Conservation (phyloP, 2,329 filamentous ascomycete species). For the Aspergillus puulaauensis region DNA sequence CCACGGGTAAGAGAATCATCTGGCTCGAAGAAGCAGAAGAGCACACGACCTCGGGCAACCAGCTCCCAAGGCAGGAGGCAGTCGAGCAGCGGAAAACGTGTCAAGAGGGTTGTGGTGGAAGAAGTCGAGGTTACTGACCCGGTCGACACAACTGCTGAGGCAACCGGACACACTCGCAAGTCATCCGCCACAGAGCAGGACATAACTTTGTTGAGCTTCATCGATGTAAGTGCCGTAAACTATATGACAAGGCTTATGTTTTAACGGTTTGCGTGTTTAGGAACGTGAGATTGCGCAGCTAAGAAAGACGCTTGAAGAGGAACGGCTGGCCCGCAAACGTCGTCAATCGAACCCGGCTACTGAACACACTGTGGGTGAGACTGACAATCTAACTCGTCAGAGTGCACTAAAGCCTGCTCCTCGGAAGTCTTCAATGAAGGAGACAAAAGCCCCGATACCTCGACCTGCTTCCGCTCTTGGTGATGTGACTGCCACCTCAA, state of each 20-base stretch:
- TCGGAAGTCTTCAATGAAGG: conserved; percentile 58
- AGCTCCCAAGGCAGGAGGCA: conserved; percentile 27
- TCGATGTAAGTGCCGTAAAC: conserved; percentile 42
- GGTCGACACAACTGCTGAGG: conserved; percentile 25
- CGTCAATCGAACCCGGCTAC: conserved; percentile 32
- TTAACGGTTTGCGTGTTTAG: conserved; percentile 17
- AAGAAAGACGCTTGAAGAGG: conserved; percentile 56
- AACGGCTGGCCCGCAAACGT: conserved; percentile 47
- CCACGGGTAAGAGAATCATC: conserved; percentile 25
- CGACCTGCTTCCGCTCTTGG: conserved; percentile 36
- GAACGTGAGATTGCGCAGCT: conserved; percentile 53
- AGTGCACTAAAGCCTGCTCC: conserved; percentile 41
- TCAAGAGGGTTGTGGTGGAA: conserved; percentile 39
- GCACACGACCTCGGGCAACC: conserved; percentile 19
- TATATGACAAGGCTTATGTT: not conserved
- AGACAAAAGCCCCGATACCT: conserved; percentile 40
- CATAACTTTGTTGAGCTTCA: conserved; percentile 56
- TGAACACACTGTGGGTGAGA: conserved; percentile 41
- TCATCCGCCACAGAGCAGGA: conserved; percentile 34
- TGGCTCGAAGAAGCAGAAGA: conserved; percentile 21
- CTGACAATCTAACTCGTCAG: conserved; percentile 35
- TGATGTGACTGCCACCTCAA: conserved; percentile 34
- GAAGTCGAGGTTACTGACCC: conserved; percentile 32
- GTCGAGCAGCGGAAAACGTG: conserved; percentile 38
- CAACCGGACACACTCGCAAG: conserved; percentile 27